phyloP scores from a whole-genome alignment of 2,329 filamentous ascomycete genomes.

The Dothideomycetes sp. region DNA sequence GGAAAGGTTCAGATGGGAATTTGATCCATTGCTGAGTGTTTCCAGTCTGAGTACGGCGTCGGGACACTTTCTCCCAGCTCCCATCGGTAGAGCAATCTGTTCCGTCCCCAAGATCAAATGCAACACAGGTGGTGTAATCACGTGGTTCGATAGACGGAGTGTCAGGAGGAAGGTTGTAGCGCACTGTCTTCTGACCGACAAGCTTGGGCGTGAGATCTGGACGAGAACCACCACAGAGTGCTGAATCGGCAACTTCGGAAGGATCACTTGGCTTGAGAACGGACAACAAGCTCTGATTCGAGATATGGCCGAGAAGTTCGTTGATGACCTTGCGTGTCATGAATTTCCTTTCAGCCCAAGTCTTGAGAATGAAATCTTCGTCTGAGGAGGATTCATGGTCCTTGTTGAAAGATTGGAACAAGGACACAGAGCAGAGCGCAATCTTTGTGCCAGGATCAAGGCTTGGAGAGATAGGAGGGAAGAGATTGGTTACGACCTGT shows the following conservation, averaged over 20 bases:
- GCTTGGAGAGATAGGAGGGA: not conserved
- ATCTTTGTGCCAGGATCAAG: not conserved
- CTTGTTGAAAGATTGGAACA: not conserved
- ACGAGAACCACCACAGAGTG: not conserved
- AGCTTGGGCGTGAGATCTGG: not conserved
- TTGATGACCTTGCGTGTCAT: not conserved
- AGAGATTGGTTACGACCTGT: not conserved
- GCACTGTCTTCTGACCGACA: not conserved
- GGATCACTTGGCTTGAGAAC: not conserved
- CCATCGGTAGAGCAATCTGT: too few relatives aligned
- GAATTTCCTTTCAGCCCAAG: too few relatives aligned
- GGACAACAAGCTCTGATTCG: not conserved
- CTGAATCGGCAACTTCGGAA: too few relatives aligned
- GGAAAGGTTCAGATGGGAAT: too few relatives aligned
- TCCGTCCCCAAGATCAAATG: too few relatives aligned
- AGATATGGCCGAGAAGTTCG: not conserved
- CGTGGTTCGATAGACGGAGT: too few relatives aligned
- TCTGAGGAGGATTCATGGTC: not conserved
- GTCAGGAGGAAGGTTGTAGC: too few relatives aligned
- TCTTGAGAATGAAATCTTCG: not conserved
- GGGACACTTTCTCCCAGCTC: too few relatives aligned
- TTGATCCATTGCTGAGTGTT: too few relatives aligned
- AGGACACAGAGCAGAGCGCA: not conserved
- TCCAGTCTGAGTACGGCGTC: too few relatives aligned
- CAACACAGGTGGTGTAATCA: too few relatives aligned